Conservation (phyloP, 192 early-diverging fungal species). For the Entomortierella parvispora region DNA sequence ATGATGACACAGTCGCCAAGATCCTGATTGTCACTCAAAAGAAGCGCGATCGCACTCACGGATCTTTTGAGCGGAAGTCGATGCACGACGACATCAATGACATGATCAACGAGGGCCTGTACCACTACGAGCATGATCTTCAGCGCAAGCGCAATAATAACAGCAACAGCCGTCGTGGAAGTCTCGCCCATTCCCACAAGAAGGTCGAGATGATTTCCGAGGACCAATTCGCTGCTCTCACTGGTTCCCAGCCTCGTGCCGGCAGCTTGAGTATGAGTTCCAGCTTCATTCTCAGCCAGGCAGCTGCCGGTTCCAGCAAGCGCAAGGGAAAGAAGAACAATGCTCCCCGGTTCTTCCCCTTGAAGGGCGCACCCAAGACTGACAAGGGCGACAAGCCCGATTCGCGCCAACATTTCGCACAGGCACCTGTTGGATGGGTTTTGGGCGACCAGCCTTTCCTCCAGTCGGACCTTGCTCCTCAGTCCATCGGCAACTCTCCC, state of each 20-base stretch:
- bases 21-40: conserved; percentile 95
- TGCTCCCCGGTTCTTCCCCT: conserved; percentile 63
- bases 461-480: conserved; percentile 45
- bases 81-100: conserved; percentile 86
- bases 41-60: conserved; percentile 73
- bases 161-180: conserved; percentile 43
- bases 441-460: conserved; percentile 74
- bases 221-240: conserved; percentile 68
- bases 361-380: conserved; percentile 52
- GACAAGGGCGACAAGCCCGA: conserved; percentile 58
- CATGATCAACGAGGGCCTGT: conserved; percentile 97
- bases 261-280: conserved; percentile 39
- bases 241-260: conserved; percentile 38
- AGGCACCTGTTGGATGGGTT: conserved; percentile 80
- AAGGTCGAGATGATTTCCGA: conserved; percentile 72
- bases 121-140: conserved; percentile 86
- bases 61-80: conserved; percentile 80
- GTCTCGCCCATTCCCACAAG: conserved; percentile 42
- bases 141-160: conserved; percentile 59
- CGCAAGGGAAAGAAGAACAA: conserved; percentile 55
- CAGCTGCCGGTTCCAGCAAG: conserved; percentile 16
- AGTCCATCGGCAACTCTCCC: conserved; percentile 44
- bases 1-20: conserved; percentile 88
- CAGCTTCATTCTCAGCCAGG: conserved; percentile 11
- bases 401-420: conserved; percentile 73